Evolutionary conservation across 2,329 filamentous ascomycete species (phyloP).

Genomic region (Claviceps digitariae): DNA sequence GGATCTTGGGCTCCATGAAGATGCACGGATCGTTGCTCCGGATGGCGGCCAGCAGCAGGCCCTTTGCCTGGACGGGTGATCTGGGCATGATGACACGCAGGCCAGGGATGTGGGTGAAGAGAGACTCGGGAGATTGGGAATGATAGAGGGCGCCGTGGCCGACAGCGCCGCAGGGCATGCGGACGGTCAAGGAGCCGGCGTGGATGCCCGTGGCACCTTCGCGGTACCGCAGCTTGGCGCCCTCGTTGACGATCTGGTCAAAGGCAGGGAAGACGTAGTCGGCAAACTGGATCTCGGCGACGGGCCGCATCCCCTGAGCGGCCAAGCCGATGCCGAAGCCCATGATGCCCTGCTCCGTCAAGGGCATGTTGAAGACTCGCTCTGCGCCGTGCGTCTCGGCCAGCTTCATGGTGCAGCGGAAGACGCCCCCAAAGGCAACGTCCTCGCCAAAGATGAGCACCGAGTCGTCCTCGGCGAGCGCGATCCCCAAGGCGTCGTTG

Average conservation of each 20-base stretch:
- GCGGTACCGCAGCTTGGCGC: slow-evolving; percentile 74
- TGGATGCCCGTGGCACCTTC: slow-evolving; percentile 44
- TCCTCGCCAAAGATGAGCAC: slow-evolving; percentile 93
- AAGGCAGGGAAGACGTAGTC: slow-evolving; percentile 91
- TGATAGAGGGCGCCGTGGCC: slow-evolving; percentile 83
- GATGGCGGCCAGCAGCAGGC: slow-evolving; percentile 64
- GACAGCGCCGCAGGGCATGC: slow-evolving; percentile 84
- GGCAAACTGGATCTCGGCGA: slow-evolving; percentile 92
- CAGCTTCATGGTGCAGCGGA: slow-evolving; percentile 84
- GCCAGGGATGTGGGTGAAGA: slow-evolving; percentile 82
- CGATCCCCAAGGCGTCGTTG: slow-evolving; percentile 76
- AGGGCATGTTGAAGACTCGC: slow-evolving; percentile 89
- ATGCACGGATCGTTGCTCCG: slow-evolving; percentile 75
- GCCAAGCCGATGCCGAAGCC: slow-evolving; percentile 88
- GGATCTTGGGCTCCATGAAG: slow-evolving; percentile 88
- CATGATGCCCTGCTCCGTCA: slow-evolving; percentile 87
- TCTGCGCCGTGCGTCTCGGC: slow-evolving; percentile 76
- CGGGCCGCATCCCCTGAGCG: slow-evolving; percentile 79
- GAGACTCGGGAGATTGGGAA: slow-evolving; percentile 74
- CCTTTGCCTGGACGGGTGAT: slow-evolving; percentile 79
- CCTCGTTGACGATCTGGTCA: slow-evolving; percentile 89
- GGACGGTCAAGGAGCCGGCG: slow-evolving; percentile 67
- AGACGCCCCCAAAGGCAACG: slow-evolving; percentile 92
- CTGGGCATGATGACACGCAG: slow-evolving; percentile 75
- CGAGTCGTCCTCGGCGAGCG: slow-evolving; percentile 69